These are phyloP conservation scores for Gonium pectorale DNA, from an alignment of 139 green algal species.

Conservation along the genomic window DNA sequence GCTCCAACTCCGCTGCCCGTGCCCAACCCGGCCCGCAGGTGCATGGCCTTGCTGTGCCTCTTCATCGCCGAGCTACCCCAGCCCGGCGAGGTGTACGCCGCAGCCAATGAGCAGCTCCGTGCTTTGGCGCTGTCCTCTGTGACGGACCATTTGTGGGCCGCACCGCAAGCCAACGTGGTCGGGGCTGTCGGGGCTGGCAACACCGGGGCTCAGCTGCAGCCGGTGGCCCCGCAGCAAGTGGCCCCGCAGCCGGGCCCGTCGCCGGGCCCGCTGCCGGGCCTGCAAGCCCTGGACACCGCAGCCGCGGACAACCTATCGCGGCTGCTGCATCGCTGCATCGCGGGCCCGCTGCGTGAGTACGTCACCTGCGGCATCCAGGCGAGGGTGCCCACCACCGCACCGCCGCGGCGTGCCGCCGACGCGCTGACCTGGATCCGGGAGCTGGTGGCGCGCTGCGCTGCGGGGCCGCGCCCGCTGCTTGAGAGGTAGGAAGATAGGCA, in stretches of 20 bases:
- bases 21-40: too few species aligned
- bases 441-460: slow-evolving; percentile 1
- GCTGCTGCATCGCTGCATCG: slow-evolving; percentile 31
- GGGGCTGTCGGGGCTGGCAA: too few species aligned
- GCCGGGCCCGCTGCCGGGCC: background rate
- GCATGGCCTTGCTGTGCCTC: background rate
- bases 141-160: too few species aligned
- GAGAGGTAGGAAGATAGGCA: slow-evolving; percentile 29
- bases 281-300: background rate
- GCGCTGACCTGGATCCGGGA: slow-evolving; percentile 22
- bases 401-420: background rate
- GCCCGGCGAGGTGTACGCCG: background rate
- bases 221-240: too few species aligned
- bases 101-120: background rate
- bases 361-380: background rate
- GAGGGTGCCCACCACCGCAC: background rate
- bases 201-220: too few species aligned
- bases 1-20: too few species aligned
- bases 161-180: too few species aligned
- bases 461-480: background rate
- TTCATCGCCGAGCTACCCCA: slow-evolving; percentile 5
- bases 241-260: too few species aligned
- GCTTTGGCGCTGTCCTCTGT: too few species aligned
- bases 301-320: slow-evolving; percentile 4
- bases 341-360: background rate